Evolutionary conservation across 1,284 basidiomycete species (phyloP), one percentile per base, ranked within the genome.

Genomic region (Irpex sp.): DNA sequence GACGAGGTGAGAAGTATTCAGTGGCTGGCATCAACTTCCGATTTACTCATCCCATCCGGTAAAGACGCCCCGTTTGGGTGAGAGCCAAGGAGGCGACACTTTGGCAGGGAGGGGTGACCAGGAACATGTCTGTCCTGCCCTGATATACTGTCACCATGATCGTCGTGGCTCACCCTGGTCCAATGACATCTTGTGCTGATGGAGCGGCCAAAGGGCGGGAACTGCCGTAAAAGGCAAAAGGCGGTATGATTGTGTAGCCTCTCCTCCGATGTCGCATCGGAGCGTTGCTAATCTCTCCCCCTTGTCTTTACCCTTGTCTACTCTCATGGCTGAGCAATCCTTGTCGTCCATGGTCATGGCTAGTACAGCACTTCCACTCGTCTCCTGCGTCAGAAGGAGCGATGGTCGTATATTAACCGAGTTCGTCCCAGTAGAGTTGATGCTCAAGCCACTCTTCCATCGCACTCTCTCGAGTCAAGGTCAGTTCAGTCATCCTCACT

Each of bases 151-250:
- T 33, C 53, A 55, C 2, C 11, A 26, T 31, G 6, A 35, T 9
- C 9, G 19, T 55, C 11, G 19, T 55, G 19, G 26, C 19, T 8
- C n/a, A 55, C 53, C 9, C 53, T 33, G 19, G 53, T 35, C 53
- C 53, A 17, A 17, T 15, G 53, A 17, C 53, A 33, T 4, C 31
- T 55, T 55, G 33, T 15, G 31, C 17, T 55, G 53, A 35, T 50
- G 19, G 4, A 31, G 21, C 53, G 53, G 53, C 21, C 13, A 8
- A 46, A 63, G 37, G 62, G 62, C 62, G 62, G 62, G 62, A 60
- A 49, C 39, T 47, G 11, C 63, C 19, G 26, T 37, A 57, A 55
- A 11, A 35, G 57, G 60, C 26, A 53, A 37, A 58, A 21, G 63
- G 59, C 63, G 63, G 63, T 54, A 37, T 47, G 39, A 19, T 33